Percentiles rank a stretch among this genome's conserved stretches.
Conservation (phyloP, 805 yeast genomes). For the Pichia cabralensis region DNA sequence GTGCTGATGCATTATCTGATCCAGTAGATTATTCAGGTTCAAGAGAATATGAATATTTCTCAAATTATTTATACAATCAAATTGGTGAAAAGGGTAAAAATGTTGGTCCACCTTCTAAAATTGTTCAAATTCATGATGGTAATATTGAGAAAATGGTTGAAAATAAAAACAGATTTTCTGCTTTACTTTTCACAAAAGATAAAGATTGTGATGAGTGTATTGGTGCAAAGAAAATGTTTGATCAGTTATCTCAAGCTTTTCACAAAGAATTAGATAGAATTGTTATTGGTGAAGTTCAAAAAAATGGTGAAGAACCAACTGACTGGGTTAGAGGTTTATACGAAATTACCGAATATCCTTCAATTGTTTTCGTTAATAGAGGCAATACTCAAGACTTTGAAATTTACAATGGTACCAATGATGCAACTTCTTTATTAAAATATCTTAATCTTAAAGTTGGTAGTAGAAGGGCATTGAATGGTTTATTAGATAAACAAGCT, state of each 20-base stretch:
- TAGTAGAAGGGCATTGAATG: constrained; percentile 31
- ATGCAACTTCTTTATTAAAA: constrained; percentile 35
- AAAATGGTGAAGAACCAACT: constrained; percentile 35
- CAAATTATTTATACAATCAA: constrained; percentile 35
- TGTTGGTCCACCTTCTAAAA: constrained; percentile 13
- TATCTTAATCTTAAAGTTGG: constrained; percentile 39
- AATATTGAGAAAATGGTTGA: constrained; percentile 20
- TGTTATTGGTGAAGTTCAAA: constrained; percentile 37
- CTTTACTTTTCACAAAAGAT: constrained; percentile 40
- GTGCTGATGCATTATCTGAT: constrained; percentile 34
- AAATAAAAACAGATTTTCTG: constrained; percentile 30
- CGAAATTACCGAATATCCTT: constrained; percentile 40
- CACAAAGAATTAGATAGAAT: constrained; percentile 30
- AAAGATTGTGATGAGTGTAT: constrained; percentile 42
- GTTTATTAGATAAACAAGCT: constrained; percentile 29
- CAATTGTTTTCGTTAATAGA: constrained; percentile 38
- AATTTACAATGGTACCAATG: constrained; percentile 33
- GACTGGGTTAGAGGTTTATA: constrained; percentile 32
- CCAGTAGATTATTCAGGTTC: constrained; percentile 49
- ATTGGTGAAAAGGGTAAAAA: constrained; percentile 23
- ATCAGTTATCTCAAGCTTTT: constrained; percentile 37
- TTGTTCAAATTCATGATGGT: constrained; percentile 21
- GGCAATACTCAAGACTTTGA: constrained; percentile 28
- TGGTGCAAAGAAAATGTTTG: constrained; percentile 41
- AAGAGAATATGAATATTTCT: constrained; percentile 40